Evolutionary conservation across 805 yeast species (phyloP).

Genomic region (Pichia heedii): DNA sequence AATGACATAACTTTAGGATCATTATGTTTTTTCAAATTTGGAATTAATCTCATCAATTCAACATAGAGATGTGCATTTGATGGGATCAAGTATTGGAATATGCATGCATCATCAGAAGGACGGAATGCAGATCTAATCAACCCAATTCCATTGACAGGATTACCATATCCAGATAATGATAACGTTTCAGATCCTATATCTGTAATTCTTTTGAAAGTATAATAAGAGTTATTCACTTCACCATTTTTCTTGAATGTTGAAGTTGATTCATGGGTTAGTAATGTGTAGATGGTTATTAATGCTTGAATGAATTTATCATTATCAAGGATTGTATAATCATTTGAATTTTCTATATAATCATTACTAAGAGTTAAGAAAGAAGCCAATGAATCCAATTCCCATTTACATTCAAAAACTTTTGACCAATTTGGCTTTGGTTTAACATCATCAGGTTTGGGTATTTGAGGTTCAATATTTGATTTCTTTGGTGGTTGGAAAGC

Average conservation of each 20-base stretch:
- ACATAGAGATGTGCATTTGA: constrained; percentile 72
- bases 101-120: constrained; percentile 83
- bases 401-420: constrained; percentile 79
- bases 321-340: constrained; percentile 39
- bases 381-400: constrained; percentile 80
- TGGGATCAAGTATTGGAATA: constrained; percentile 74
- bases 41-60: constrained; percentile 39
- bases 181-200: constrained; percentile 74
- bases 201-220: constrained; percentile 67
- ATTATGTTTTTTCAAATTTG: constrained; percentile 16
- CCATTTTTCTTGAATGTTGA: constrained; percentile 54
- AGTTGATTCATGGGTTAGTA: constrained; percentile 49
- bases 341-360: constrained; percentile 53
- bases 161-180: constrained; percentile 70
- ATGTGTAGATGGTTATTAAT: constrained; percentile 37
- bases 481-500: constrained; percentile 80
- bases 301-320: constrained; percentile 52
- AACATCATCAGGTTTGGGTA: constrained; percentile 55
- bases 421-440: constrained; percentile 62
- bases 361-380: constrained; percentile 69
- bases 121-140: constrained; percentile 75
- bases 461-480: constrained; percentile 39
- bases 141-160: constrained; percentile 73
- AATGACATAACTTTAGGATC: constrained; percentile 1
- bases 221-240: constrained; percentile 37